A percentile compares a stretch with the other conserved stretches of the same genome.
Evolutionary conservation across 2,329 filamentous ascomycete genomes (phyloP).

Genomic region (Grosmannia penicillata): DNA sequence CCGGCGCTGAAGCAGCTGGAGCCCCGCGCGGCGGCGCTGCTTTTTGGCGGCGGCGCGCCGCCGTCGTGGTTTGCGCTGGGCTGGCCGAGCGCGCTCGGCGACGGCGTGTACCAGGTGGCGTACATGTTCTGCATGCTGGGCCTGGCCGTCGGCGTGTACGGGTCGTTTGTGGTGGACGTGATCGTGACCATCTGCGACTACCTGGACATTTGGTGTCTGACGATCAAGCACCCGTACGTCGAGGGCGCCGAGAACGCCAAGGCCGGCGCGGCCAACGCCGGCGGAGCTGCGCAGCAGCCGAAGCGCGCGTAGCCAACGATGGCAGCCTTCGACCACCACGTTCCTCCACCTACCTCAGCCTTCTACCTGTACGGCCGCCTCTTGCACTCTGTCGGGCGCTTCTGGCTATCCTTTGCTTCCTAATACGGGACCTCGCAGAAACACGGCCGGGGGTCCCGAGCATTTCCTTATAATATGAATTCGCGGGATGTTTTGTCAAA

Average conservation of each 20-base stretch:
- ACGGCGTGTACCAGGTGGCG: constrained; percentile 73
- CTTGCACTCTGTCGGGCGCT: too few species aligned
- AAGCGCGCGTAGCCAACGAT: too few species aligned
- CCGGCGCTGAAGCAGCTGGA: constrained; percentile 43
- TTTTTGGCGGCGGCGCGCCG: constrained; percentile 3
- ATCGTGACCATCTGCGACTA: constrained; percentile 98
- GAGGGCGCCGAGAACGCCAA: constrained; percentile 15
- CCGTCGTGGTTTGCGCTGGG: constrained; percentile 24
- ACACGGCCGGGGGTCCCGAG: too few species aligned
- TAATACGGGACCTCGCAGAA: too few species aligned
- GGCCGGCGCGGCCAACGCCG: background rate
- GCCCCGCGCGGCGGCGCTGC: constrained; percentile 11
- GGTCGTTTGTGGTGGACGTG: constrained; percentile 92
- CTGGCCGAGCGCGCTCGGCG: constrained; percentile 64
- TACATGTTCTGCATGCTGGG: constrained; percentile 73
- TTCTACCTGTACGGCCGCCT: too few species aligned
- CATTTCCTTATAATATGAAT: too few species aligned
- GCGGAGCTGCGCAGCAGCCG: too few species aligned
- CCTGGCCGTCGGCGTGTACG: constrained; percentile 77
- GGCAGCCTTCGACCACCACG: too few species aligned
- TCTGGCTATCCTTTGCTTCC: too few species aligned
- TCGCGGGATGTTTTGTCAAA: too few species aligned
- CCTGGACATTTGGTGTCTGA: constrained; percentile 95
- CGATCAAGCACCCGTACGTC: constrained; percentile 71
- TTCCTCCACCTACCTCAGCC: too few species aligned